Conservation (phyloP, 495 filamentous ascomycete genomes). For the Xylaria castorea region DNA sequence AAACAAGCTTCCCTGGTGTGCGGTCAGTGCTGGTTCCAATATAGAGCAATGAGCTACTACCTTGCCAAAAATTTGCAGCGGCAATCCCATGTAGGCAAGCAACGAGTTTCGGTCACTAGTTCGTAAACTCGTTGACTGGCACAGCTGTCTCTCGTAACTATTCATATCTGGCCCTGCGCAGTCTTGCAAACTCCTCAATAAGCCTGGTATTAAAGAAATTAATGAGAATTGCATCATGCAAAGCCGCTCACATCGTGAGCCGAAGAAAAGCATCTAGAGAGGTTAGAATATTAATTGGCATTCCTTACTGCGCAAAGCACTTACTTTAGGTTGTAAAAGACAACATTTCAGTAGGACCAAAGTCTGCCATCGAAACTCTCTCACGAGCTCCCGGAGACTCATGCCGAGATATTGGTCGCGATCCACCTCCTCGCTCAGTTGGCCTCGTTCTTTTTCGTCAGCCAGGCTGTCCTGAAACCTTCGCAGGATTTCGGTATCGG, state of each 20-base stretch:
- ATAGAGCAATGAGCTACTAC: constrained; percentile 45
- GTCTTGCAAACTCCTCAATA: constrained; percentile 85
- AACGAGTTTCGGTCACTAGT: constrained; percentile 92
- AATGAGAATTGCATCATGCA: constrained; percentile 99
- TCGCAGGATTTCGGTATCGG: constrained; percentile 61
- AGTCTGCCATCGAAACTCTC: constrained; percentile 93
- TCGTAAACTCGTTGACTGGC: constrained; percentile 81
- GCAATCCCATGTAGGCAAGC: constrained; percentile 91
- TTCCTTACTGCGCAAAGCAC: constrained; percentile 7
- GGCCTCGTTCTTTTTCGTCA: constrained; percentile 64
- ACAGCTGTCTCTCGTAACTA: constrained; percentile 75
- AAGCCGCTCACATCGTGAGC: constrained; percentile 87
- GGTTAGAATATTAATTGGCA: constrained; percentile 10
- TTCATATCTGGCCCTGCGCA: constrained; percentile 91
- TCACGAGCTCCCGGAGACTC: constrained; percentile 88
- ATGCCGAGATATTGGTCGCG: constrained; percentile 90
- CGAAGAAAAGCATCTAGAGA: constrained; percentile 95
- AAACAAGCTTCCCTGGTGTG: constrained; percentile 81
- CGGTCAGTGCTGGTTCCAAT: constrained; percentile 23
- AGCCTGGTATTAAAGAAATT: constrained; percentile 89
- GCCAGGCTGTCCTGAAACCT: constrained; percentile 90
- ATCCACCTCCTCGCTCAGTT: constrained; percentile 71
- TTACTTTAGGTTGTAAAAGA: constrained; percentile 92
- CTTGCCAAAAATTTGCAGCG: constrained; percentile 94
- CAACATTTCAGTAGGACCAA: constrained; percentile 92